Evolutionary conservation across 129 eudicot species (phyloP), one percentile per base, ranked within the genome.

Genomic region (Arctium lappa): DNA sequence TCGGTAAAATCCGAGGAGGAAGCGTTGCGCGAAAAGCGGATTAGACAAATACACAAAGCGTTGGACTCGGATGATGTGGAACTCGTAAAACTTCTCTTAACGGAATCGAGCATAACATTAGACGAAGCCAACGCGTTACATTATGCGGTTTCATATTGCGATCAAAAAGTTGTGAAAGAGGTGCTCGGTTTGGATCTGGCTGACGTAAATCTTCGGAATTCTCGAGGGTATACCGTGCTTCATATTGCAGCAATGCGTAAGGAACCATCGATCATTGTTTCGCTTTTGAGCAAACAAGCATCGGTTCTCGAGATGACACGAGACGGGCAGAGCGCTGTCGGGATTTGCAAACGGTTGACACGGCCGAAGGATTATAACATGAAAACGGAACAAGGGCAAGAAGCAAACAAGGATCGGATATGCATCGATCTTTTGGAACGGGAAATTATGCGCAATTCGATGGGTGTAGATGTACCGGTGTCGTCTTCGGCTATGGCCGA

Each of bases 381-480:
- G 34, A 82, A 86, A 72, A 82, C 87, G 15, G 88, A 90, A 79
- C 94, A 74, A 13, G 98, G 98, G 13, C 80, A 91, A 78, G 92
- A 87, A 73, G 22, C 93, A 38, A 88, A 88, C 31, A 88, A 88
- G 76, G 94, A 94, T 78, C 88, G 92, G 56, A 13, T 91, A 48
- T 94, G 98, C 42, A 89, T 94, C 10, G 98, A 91, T 38, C 87
- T 94, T 22, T 85, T 94, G 88, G 98, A 90, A 87, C 86, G 92
- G 75, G 98, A 91, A 77, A 77, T 89, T 62, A 68, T 83, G 32
- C 70, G 94, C 79, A 87, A 86, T 68, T 91, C 93, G 16, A 69
- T 91, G 86, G 86, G 83, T 11, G 88, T 86, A 70, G 83, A 87
- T 62, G 81, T 83, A 18, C 83, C 88, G 0, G 53, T 85, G 40